Base-by-base conservation (phyloP, 2,329 filamentous ascomycete genomes). In the Colletotrichum tropicicola region DNA sequence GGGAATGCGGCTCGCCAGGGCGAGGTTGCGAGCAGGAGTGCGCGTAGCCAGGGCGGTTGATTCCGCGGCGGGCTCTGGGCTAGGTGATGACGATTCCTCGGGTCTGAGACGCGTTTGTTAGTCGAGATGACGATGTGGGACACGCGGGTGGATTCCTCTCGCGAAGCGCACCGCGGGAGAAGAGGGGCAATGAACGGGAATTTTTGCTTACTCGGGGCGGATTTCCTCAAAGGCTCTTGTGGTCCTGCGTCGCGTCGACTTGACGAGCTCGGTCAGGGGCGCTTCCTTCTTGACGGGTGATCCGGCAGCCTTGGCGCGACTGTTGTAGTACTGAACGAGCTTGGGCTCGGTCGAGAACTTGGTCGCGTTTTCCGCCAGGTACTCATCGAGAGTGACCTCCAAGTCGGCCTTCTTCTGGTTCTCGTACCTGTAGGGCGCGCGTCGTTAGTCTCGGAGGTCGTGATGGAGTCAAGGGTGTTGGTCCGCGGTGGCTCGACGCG, bases 391-490 rank as follows among this genome's bases (percentile, higher is more conserved):
- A 45, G 87, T 87, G 64, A 85, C 77, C 74, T 95, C 92, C 65
- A 98, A 87, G 51, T 97, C 93, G 68, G 85, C 83, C 80, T 97
- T 97, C 77, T 91, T 92, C 68, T 91, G 81, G 60, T 85, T 83
- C 70, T 92, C 89, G 73, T 87, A 89, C 73, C 92, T 94, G 73
- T 68, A 23, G 44, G 58, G 60, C 41, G 58, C 52, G 45, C 37
- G 45, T n/a, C 32, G 41, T 66, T 41, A 66, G 59, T 23, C 41
- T 47, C 17, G 19, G 19, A 37, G 27, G 25, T 53, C 25, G 69
- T 47, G 66, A 72, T 65, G 69, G 67, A 68, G 62, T 70, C 70
- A 58, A 67, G 65, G 23, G 59, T 63, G 44, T 49, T 45, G 17
- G 19, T 45, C 37, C 25, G 32, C 32, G 43, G 28, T 25, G 47